Evolutionary conservation across 225 moss, liverwort and hornwort species (phyloP).

Genomic region (Pseudoscleropodium purum): DNA sequence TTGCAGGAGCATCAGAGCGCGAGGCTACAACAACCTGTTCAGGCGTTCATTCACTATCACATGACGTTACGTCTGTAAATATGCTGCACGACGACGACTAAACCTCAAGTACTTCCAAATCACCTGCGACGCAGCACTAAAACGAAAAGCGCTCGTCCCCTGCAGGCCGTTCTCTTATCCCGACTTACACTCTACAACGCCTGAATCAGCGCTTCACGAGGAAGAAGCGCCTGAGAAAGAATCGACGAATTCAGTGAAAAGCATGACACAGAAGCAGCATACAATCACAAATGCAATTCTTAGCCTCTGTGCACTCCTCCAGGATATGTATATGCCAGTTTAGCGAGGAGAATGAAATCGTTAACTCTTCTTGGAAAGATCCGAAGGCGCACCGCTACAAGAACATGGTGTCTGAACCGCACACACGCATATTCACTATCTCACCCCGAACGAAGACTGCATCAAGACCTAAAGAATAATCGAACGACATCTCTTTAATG

Average conservation of each 20-base stretch:
- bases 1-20: accelerated
- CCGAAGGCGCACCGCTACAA: neutral
- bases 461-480: neutral
- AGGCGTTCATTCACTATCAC: neutral
- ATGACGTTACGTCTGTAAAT: neutral
- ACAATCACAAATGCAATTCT: neutral
- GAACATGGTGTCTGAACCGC: no score
- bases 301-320: neutral
- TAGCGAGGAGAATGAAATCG: neutral
- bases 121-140: neutral
- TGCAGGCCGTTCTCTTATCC: neutral
- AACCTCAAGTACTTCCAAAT: neutral
- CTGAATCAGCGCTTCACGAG: neutral
- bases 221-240: neutral
- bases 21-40: neutral
- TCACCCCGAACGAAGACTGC: neutral
- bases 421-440: neutral
- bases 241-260: neutral
- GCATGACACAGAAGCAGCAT: neutral
- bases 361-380: neutral
- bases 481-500: neutral
- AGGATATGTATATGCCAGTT: neutral
- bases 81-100: neutral
- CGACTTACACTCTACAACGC: neutral
- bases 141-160: neutral